Conservation (phyloP, 2,329 filamentous ascomycete genomes). For the Aspergillus sp. region DNA sequence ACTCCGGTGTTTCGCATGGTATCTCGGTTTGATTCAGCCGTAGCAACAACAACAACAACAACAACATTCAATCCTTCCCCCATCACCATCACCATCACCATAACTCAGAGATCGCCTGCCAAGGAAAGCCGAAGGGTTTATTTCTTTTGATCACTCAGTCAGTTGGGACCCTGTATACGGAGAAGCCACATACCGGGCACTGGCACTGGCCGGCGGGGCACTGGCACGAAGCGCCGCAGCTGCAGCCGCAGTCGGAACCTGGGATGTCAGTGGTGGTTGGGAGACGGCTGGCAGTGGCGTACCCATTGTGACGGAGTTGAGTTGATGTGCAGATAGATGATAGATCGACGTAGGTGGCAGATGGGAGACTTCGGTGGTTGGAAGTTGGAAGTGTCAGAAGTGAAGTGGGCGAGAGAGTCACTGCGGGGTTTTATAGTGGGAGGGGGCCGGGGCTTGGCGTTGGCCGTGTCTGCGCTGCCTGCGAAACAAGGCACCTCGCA, state of each 20-base stretch:
- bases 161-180: background rate
- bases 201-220: conserved; percentile 33
- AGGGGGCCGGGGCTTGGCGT: too few species aligned
- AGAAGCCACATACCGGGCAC: conserved; percentile 26
- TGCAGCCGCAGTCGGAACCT: conserved; percentile 30
- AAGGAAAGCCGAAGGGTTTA: conserved; percentile 6
- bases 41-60: too few species aligned
- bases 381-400: conserved; percentile 3
- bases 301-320: background rate
- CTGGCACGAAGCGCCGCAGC: conserved; percentile 33
- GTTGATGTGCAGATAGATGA: conserved; percentile 15
- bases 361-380: conserved; percentile 1
- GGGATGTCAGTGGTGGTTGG: background rate
- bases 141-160: conserved; percentile 9
- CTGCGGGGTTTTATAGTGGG: too few species aligned
- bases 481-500: too few species aligned
- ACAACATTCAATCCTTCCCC: background rate
- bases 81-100: background rate
- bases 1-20: too few species aligned
- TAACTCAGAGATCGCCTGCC: background rate
- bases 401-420: background rate
- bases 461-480: too few species aligned
- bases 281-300: too few species aligned
- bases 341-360: conserved; percentile 7
- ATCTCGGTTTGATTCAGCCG: too few species aligned